Conservation (phyloP, 306 rosid species). For the Casuarina equisetifolia region DNA sequence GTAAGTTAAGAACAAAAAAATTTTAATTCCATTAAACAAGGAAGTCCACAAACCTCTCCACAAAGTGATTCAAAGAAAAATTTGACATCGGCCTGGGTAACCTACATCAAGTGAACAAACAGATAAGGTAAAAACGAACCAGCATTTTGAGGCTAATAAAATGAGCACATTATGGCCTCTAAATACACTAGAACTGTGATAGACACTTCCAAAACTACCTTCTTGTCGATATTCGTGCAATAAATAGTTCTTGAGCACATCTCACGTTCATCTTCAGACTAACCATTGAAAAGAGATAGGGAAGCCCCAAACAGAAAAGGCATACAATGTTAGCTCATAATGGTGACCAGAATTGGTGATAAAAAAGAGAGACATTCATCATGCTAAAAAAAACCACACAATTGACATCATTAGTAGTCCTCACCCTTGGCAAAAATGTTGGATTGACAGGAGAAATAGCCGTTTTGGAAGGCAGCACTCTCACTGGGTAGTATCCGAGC, state of each 20-base stretch:
- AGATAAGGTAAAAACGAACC: slow-evolving; percentile 21
- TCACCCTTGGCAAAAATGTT: slow-evolving; percentile 92
- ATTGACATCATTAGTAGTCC: slow-evolving; percentile 9
- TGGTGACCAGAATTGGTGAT: neutral
- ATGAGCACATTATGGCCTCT: slow-evolving; percentile 17
- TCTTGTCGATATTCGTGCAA: slow-evolving; percentile 96
- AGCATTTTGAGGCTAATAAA: slow-evolving; percentile 1
- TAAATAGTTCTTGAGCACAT: slow-evolving; percentile 98
- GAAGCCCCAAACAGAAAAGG: slow-evolving; percentile 25
- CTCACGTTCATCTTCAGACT: slow-evolving; percentile 97
- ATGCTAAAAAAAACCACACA: slow-evolving; percentile 14
- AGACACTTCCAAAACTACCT: slow-evolving; percentile 52
- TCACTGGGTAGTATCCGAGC: slow-evolving; percentile 87
- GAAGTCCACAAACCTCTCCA: slow-evolving; percentile 79
- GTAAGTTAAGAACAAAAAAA: slow-evolving; percentile 18
- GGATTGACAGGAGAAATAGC: slow-evolving; percentile 99
- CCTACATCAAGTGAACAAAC: slow-evolving; percentile 44
- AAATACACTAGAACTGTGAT: neutral
- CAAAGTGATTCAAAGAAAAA: slow-evolving; percentile 87
- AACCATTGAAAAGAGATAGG: slow-evolving; percentile 27
- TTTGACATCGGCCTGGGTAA: slow-evolving; percentile 93
- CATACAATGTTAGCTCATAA: slow-evolving; percentile 16
- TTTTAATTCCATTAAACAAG: neutral
- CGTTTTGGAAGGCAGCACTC: slow-evolving; percentile 98
- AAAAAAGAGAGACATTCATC: neutral